Conservation (phyloP, 2,329 filamentous ascomycete species). For the Aulographum hederae region DNA sequence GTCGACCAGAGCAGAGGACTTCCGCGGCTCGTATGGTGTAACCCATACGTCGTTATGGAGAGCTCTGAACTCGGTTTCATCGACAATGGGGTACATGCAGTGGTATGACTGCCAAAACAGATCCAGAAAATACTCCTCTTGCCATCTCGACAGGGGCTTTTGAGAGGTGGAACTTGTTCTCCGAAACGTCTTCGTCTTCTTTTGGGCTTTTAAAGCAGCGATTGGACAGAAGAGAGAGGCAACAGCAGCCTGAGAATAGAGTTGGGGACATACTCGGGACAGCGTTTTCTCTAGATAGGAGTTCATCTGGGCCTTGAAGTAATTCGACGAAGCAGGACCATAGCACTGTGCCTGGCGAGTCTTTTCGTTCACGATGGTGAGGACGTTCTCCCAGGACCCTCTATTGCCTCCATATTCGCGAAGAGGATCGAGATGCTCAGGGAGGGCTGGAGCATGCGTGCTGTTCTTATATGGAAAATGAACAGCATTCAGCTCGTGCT, state of each 20-base stretch:
- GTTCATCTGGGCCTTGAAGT: conserved; percentile 25
- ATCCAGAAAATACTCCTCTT: conserved; percentile 29
- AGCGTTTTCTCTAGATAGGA: conserved; percentile 14
- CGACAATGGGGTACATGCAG: conserved; percentile 22
- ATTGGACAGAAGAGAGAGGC: conserved; percentile 7
- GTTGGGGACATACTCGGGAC: conserved; percentile 12
- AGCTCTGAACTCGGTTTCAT: conserved; percentile 25
- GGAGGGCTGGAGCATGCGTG: conserved; percentile 5
- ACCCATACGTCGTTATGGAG: conserved; percentile 19
- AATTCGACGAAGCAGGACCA: conserved; percentile 26
- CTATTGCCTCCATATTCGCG: conserved; percentile 8
- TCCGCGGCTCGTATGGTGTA: conserved; percentile 12
- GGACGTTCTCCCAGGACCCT: conserved; percentile 20
- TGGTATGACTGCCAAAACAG: conserved; percentile 32
- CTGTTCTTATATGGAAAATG: conserved; percentile 6
- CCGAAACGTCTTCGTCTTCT: conserved; percentile 5
- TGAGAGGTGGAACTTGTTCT: too few relatives aligned
- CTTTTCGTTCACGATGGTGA: too few relatives aligned
- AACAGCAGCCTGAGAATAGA: conserved; percentile 10
- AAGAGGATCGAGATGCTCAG: conserved; percentile 7
- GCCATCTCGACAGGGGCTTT: conserved; percentile 17
- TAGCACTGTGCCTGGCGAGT: conserved; percentile 22
- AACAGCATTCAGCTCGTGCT: conserved; percentile 14
- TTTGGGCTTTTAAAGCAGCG: conserved; percentile 2
- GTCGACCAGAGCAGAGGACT: conserved; percentile 31